Evolutionary conservation across 305 asterid genomes (phyloP).

Genomic region (Fraxinus ornus): DNA sequence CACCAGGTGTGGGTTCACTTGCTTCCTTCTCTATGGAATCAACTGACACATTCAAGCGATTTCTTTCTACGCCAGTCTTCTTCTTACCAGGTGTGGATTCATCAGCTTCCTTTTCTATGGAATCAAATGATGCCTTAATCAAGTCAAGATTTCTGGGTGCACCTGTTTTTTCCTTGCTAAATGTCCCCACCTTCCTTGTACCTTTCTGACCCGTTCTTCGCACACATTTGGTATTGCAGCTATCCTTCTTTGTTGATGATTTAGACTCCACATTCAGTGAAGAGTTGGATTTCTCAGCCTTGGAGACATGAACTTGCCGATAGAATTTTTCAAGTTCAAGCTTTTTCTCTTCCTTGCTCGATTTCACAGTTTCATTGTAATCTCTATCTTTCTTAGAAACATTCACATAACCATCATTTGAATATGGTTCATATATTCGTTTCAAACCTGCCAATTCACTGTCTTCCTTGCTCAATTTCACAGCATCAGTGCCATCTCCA

Average conservation of each 20-base stretch:
- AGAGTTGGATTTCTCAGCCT: not conserved
- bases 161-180: slow-evolving; percentile 11
- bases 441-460: slow-evolving; percentile 3
- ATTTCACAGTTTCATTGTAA: not conserved
- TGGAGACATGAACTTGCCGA: not conserved
- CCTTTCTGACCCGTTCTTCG: not conserved
- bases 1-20: not conserved
- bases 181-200: not conserved
- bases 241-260: not conserved
- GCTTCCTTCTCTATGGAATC: slow-evolving; percentile 9
- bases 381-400: slow-evolving; percentile 22
- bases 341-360: not conserved
- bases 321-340: not conserved
- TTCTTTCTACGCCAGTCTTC: not conserved
- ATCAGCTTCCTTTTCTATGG: slow-evolving; percentile 27
- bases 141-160: slow-evolving; percentile 24
- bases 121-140: slow-evolving; percentile 38
- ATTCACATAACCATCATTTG: not conserved
- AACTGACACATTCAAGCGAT: slow-evolving; percentile 21
- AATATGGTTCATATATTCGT: not conserved
- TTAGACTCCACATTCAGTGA: not conserved
- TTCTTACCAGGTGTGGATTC: slow-evolving; percentile 9
- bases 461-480: not conserved
- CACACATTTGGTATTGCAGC: not conserved
- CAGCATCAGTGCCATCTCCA: not conserved